Base-by-base conservation (phyloP, 768 basidiomycete species). In the Boletus sensibilis region DNA sequence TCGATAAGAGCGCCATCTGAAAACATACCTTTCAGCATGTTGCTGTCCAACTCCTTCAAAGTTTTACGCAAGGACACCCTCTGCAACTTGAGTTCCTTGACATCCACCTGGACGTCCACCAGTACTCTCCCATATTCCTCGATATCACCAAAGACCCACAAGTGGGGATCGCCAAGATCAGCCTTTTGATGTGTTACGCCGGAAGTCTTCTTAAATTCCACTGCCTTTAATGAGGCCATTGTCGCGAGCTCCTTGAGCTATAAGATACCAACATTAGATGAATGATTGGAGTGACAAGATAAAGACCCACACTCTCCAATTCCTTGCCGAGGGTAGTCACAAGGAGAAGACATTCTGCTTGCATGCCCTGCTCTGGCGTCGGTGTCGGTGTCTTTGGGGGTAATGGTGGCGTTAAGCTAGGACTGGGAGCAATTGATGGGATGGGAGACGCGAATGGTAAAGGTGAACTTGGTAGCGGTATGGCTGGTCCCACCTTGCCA, bases 21-120 rank as follows among this genome's bases (percentile, higher is more conserved):
- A 20, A 12, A 68, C 76, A 27, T 51, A 86, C 90, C 84, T 75
- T 85, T 87, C 5, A 92, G 76, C 70, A 92, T 75, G 53, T 79
- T 79, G 53, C 81, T 84, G 56, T 86, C 85, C 41, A 90, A 60
- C 50, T 86, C 83, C 14, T 80, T 78, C 48, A 90, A 62, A 4
- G 66, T 48, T 29, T 78, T 75, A 20, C 72, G 72, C 42, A 80
- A 69, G 1, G 75, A 70, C 20, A 71, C 72, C 41, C 77, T 75
- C 35, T 77, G 62, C 40, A 75, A 71, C 58, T 80, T 79, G 61
- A 86, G 58, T 29, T 73, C 73, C 14, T 69, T 75, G 34, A 90
- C 67, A 52, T 90, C 89, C 16, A 68, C 72, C 55, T 80, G 79
- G 47, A 82, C 77, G 55, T 39, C 48, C 29, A 42, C 40, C 45